Evolutionary conservation across 2,329 filamentous ascomycete species (phyloP).

Genomic region (Ciborinia camelliae): DNA sequence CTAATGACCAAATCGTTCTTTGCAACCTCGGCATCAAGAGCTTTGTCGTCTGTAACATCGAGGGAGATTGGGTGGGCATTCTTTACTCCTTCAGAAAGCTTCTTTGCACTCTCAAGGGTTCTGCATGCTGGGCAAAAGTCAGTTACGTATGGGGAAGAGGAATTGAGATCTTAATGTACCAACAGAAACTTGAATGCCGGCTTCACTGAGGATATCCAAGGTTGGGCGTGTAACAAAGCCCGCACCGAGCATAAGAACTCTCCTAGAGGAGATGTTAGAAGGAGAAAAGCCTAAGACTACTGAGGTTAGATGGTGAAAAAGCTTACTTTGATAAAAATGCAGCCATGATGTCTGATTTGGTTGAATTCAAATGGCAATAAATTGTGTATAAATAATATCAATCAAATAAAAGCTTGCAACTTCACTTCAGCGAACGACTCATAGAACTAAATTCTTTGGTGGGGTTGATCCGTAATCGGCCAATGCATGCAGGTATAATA

Average conservation of each 20-base stretch:
- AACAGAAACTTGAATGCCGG: constrained; percentile 55
- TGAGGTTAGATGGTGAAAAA: too few species aligned
- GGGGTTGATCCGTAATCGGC: constrained; percentile 31
- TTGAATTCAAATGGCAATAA: not conserved
- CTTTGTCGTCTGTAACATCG: constrained; percentile 73
- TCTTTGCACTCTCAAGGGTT: constrained; percentile 68
- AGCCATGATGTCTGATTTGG: constrained; percentile 7
- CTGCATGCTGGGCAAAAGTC: constrained; percentile 4
- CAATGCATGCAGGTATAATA: not conserved
- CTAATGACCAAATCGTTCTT: constrained; percentile 77
- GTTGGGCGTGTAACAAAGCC: constrained; percentile 56
- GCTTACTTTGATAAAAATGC: constrained; percentile 10
- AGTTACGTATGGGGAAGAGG: not conserved
- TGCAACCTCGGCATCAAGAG: constrained; percentile 75
- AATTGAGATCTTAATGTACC: constrained; percentile 39
- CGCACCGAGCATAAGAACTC: constrained; percentile 49
- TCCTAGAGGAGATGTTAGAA: constrained; percentile 15
- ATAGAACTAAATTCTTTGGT: constrained; percentile 26
- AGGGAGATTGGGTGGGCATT: constrained; percentile 54
- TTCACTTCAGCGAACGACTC: constrained; percentile 25
- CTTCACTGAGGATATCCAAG: constrained; percentile 55
- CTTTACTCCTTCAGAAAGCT: constrained; percentile 67
- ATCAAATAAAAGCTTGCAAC: not conserved
- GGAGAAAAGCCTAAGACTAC: not conserved
- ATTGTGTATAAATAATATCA: not conserved